Evolutionary conservation across 192 early-diverging fungal species (phyloP).

Genomic region (Phycomyces nitens): DNA sequence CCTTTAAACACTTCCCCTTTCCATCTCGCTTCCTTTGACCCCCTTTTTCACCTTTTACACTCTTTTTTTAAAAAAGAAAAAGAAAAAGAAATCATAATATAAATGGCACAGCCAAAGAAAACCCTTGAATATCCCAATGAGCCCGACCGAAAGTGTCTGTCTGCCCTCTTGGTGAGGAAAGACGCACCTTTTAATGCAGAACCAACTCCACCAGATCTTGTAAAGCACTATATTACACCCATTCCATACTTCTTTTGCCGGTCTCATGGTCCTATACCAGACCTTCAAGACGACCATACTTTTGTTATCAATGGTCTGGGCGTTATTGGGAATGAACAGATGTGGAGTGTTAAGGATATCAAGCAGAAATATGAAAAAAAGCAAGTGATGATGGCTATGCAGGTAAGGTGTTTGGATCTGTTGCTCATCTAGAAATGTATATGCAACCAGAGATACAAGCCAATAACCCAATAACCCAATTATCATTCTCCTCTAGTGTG

Average conservation of each 20-base stretch:
- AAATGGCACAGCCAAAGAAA: not conserved
- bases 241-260: constrained; percentile 77
- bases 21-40: not conserved
- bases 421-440: not conserved
- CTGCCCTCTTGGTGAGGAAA: constrained; percentile 59
- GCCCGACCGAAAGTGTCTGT: constrained; percentile 56
- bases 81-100: too few species aligned
- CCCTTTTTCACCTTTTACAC: constrained; percentile 6
- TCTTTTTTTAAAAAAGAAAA: constrained; percentile 11
- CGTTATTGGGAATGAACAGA: not conserved
- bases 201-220: constrained; percentile 54
- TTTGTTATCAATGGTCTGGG: constrained; percentile 55
- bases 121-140: constrained; percentile 64
- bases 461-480: not conserved
- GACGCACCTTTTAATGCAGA: constrained; percentile 87
- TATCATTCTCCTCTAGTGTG: constrained; percentile 54
- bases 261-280: constrained; percentile 87
- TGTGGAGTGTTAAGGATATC: constrained; percentile 49
- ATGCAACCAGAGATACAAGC: not conserved
- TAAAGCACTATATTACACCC: constrained; percentile 71
- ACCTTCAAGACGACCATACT: constrained; percentile 52
- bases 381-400: constrained; percentile 51
- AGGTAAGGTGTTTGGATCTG: constrained; percentile 11
- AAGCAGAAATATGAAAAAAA: constrained; percentile 44
- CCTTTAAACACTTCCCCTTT: too few species aligned